Evolutionary conservation across 2,329 filamentous ascomycete species (phyloP).

Genomic region (Raffaelea ambrosiae): DNA sequence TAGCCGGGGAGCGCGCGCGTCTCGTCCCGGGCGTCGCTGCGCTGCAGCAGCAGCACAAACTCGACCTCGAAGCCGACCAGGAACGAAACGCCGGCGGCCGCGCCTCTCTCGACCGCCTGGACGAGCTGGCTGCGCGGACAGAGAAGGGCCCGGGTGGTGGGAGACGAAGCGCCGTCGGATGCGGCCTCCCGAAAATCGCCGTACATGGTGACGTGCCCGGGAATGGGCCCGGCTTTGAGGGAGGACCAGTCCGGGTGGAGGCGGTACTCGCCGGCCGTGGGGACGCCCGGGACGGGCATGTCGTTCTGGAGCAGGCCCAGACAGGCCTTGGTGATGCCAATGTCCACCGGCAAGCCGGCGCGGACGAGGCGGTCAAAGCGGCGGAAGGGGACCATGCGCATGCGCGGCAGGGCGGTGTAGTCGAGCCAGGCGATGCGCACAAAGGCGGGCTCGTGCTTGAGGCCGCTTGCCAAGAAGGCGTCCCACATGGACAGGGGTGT

Average conservation of each 20-base stretch:
- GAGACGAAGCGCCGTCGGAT: conserved; percentile 40
- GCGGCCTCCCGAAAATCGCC: conserved; percentile 56
- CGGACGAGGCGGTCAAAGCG: conserved; percentile 41
- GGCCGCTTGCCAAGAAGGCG: conserved; percentile 38
- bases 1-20: conserved; percentile 41
- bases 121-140: conserved; percentile 62
- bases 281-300: conserved; percentile 39
- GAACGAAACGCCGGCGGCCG: conserved; percentile 45
- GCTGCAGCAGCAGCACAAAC: conserved; percentile 49
- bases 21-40: conserved; percentile 22
- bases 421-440: conserved; percentile 72
- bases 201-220: conserved; percentile 57
- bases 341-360: conserved; percentile 31
- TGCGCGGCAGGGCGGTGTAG: conserved; percentile 60
- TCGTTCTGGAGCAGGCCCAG: conserved; percentile 65
- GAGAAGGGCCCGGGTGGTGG: too few species aligned
- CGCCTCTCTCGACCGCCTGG: conserved; percentile 41
- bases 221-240: conserved; percentile 48
- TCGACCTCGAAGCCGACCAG: conserved; percentile 77
- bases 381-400: conserved; percentile 58
- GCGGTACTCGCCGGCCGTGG: conserved; percentile 55
- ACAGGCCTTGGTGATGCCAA: conserved; percentile 56
- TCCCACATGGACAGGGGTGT: conserved; percentile 28
- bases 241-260: conserved; percentile 58
- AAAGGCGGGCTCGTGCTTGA: conserved; percentile 52